Percentiles rank a stretch among this genome's conserved stretches.
Evolutionary conservation across 2,329 filamentous ascomycete genomes (phyloP).

Genomic region (Colletotrichum sp.): DNA sequence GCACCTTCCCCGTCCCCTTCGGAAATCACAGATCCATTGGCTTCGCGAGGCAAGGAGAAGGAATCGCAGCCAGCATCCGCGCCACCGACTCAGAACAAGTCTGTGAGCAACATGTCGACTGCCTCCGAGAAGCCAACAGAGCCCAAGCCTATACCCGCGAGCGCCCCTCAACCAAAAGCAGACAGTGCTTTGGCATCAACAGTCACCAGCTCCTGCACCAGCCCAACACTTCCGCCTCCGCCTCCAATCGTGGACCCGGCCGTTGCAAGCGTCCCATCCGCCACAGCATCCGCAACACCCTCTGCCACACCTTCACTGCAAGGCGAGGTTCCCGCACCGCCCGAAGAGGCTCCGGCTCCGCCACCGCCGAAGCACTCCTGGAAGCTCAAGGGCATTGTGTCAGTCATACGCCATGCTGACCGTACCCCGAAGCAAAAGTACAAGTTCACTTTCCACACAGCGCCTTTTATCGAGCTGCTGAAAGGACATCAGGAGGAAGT

Average conservation of each 20-base stretch:
- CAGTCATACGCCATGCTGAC: constrained; percentile 94
- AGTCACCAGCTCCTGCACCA: constrained; percentile 39
- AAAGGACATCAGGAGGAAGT: constrained; percentile 98
- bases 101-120: not conserved
- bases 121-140: constrained; percentile 17
- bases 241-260: constrained; percentile 23
- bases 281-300: constrained; percentile 39
- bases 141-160: constrained; percentile 4
- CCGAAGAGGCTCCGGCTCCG: constrained; percentile 57
- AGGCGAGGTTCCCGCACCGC: constrained; percentile 30
- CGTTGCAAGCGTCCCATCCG: constrained; percentile 34
- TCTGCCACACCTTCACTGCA: constrained; percentile 43
- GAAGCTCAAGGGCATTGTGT: constrained; percentile 98
- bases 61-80: constrained; percentile 32
- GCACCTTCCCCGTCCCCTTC: constrained; percentile 52
- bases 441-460: constrained; percentile 98
- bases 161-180: constrained; percentile 33
- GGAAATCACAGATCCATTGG: constrained; percentile 41
- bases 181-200: constrained; percentile 36
- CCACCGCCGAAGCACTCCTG: constrained; percentile 88
- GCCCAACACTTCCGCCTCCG: constrained; percentile 37
- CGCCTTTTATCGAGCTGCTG: constrained; percentile 92
- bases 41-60: constrained; percentile 40
- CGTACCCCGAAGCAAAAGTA: constrained; percentile 99
- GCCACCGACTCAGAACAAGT: constrained; percentile 13